phyloP scores from a whole-genome alignment of 805 yeast genomes.

The Metschnikowia chrysomelidarum region DNA sequence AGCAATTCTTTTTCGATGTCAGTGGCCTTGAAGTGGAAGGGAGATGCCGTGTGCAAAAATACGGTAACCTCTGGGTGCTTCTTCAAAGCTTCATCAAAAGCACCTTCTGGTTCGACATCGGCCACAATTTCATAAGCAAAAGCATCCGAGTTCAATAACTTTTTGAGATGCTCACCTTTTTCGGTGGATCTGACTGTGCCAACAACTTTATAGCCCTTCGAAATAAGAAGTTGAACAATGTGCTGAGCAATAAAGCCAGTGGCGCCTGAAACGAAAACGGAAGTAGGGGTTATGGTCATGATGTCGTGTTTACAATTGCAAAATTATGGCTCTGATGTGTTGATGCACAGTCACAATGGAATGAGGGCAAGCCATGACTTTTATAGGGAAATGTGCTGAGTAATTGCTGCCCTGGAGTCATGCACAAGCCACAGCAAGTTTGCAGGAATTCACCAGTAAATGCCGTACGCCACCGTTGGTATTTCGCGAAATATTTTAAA shows the following conservation, averaged over 20 bases:
- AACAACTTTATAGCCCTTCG: slow-evolving; percentile 22
- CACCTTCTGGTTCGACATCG: slow-evolving; percentile 44
- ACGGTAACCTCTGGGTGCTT: slow-evolving; percentile 49
- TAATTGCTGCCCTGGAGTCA: too few species aligned
- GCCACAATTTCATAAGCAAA: slow-evolving; percentile 46
- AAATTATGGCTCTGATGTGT: slow-evolving; percentile 1
- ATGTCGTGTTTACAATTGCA: neutral
- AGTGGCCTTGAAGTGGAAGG: slow-evolving; percentile 45
- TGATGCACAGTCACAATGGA: too few species aligned
- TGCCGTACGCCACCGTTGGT: too few species aligned
- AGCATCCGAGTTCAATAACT: slow-evolving; percentile 26
- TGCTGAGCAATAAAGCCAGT: slow-evolving; percentile 32
- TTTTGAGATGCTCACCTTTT: slow-evolving; percentile 21
- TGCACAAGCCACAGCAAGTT: too few species aligned
- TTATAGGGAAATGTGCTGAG: too few species aligned
- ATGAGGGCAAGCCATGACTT: too few species aligned
- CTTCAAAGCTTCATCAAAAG: slow-evolving; percentile 45
- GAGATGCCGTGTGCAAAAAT: slow-evolving; percentile 62
- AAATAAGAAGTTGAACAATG: slow-evolving; percentile 22
- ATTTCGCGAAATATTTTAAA: too few species aligned
- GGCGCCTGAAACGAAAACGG: slow-evolving; percentile 30
- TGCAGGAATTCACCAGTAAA: too few species aligned
- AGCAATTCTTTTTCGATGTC: slow-evolving; percentile 50
- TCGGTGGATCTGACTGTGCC: slow-evolving; percentile 26
- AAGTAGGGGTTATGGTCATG: neutral